A percentile compares a stretch with the other conserved stretches of the same genome.
Evolutionary conservation across 352 stramenopile species (phyloP).

Genomic region (Phytophthora litchii): DNA sequence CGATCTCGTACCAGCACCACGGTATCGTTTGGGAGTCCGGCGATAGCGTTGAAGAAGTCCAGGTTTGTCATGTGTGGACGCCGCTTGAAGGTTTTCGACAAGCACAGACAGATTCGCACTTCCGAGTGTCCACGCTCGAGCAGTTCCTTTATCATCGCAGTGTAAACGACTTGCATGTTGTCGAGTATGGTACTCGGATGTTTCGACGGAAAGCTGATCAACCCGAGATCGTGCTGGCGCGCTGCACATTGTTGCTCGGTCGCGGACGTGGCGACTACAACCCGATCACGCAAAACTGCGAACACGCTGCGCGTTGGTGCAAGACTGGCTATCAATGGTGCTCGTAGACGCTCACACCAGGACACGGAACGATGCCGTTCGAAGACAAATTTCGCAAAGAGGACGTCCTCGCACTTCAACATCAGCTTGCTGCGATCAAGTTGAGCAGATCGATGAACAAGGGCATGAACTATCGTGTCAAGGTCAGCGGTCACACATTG

Average conservation of each 20-base stretch:
- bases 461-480: constrained; percentile 13
- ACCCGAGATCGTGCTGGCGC: constrained; percentile 57
- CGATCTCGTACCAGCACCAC: constrained; percentile 74
- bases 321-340: constrained; percentile 64
- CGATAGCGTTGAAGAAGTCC: constrained; percentile 32
- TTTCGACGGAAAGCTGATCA: constrained; percentile 48
- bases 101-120: constrained; percentile 59
- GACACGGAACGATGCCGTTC: constrained; percentile 52
- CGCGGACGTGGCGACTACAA: constrained; percentile 62
- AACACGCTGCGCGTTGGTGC: constrained; percentile 52
- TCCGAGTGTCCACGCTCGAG: constrained; percentile 59
- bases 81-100: constrained; percentile 46
- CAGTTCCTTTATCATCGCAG: constrained; percentile 60
- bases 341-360: constrained; percentile 50
- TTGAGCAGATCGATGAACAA: constrained; percentile 20
- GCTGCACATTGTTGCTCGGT: constrained; percentile 60
- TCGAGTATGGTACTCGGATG: constrained; percentile 60
- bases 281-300: constrained; percentile 69
- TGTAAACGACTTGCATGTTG: constrained; percentile 40
- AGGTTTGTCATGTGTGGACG: constrained; percentile 65
- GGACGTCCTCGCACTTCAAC: constrained; percentile 46
- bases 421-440: constrained; percentile 54
- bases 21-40: constrained; percentile 67
- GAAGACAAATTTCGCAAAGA: constrained; percentile 46
- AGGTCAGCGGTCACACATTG: constrained; percentile 27